A percentile compares a stretch with the other conserved stretches of the same genome.
Evolutionary conservation across 192 early-diverging fungal species (phyloP).

Genomic region (Coemansia sp.): DNA sequence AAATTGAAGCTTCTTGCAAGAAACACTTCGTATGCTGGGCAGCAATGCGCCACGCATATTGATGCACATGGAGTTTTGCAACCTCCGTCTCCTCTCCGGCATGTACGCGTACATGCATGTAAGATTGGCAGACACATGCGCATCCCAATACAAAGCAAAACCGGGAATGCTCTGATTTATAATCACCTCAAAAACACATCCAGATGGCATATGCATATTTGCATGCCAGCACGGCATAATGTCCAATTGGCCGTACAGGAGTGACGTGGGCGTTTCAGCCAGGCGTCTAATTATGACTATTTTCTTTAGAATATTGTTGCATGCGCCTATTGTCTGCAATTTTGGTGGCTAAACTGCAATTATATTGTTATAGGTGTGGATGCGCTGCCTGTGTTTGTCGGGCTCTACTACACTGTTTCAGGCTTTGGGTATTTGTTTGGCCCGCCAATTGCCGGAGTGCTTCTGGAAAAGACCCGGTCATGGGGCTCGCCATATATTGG

Average conservation of each 20-base stretch:
- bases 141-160: background rate
- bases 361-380: constrained; percentile 41
- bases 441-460: constrained; percentile 48
- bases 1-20: constrained; percentile 1
- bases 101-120: background rate
- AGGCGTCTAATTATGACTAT: background rate
- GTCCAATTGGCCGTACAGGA: too few relatives aligned
- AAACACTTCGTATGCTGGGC: background rate
- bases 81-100: background rate
- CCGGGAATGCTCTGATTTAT: background rate
- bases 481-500: constrained; percentile 49
- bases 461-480: constrained; percentile 49
- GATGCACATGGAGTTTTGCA: background rate
- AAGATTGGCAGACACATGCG: background rate
- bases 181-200: background rate
- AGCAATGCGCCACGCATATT: constrained; percentile 10
- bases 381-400: constrained; percentile 49
- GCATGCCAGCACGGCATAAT: background rate
- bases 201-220: background rate
- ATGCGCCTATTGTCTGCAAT: background rate
- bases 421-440: constrained; percentile 49
- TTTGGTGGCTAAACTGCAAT: constrained; percentile 4
- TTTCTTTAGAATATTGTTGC: background rate
- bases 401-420: constrained; percentile 46
- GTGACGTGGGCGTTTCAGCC: too few relatives aligned